Evolutionary conservation across 768 basidiomycete genomes (phyloP), one percentile per base, ranked within the genome.

Genomic region (Serendipita sp.): DNA sequence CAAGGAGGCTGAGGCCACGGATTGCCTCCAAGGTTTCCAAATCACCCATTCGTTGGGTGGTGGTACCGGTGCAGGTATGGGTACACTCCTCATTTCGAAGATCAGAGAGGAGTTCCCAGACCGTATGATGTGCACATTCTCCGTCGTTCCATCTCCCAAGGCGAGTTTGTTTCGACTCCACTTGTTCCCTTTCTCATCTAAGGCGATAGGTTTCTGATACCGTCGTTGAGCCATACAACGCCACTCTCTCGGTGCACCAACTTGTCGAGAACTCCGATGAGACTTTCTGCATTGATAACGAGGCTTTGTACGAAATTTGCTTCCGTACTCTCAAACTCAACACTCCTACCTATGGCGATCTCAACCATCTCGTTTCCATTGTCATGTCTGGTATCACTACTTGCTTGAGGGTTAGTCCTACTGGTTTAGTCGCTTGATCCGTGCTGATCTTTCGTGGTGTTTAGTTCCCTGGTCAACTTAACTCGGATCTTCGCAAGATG

Each of bases 121-220:
- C 76, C 82, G 96, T 65, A 99, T 99, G 95, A 97, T 98, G 95
- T 92, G 91, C 75, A 98, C 96, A 67, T 99, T 95, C 81, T 98
- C 96, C 65, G 95, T 99, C 71, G 91, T 98, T 15, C 95, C 95
- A 35, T 88, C 85, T 76, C 93, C 95, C 65, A 95, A 95, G 75
- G 94, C 76, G 34, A 15, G 64, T 60, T 41, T 1, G 13, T 41
- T 41, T 41, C 13, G 30, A 15, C 15, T 28, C 36, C n/a, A 13
- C 47, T 28, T 28, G 15, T 45, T 35, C 10, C 16, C n/a, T 38
- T 16, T 30, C n/a, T 67, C 30, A 32, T 16, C 63, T 44, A 45
- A 48, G 30, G 13, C 56, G 1, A 41, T 64, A 78, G 78, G 78
- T 97, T 63, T 98, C 94, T 11, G 96, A 98, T 74, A 98, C 96